Conservation (phyloP, 2,329 filamentous ascomycete species). For the Mariannaea sp. region DNA sequence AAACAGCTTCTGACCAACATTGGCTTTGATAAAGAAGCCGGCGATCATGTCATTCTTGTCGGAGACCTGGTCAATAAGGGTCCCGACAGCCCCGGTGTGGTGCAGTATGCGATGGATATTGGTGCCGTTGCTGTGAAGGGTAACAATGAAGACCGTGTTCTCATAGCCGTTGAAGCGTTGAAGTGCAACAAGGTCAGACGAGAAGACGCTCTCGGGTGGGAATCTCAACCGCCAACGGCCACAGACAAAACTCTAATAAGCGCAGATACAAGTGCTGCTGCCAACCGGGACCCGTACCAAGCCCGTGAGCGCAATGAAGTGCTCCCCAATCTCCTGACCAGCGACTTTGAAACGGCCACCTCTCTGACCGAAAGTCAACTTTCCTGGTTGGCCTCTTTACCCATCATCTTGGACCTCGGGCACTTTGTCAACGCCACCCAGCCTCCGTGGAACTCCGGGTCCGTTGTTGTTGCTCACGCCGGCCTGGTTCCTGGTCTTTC, state of each 20-base stretch:
- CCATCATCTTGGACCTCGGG: constrained; percentile 25
- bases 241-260: not conserved
- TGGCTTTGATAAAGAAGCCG: constrained; percentile 54
- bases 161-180: constrained; percentile 52
- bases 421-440: not conserved
- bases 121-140: constrained; percentile 79
- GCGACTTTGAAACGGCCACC: constrained; percentile 25
- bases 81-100: constrained; percentile 76
- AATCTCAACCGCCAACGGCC: not conserved
- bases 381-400: constrained; percentile 21
- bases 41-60: constrained; percentile 72
- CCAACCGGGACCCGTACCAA: not conserved
- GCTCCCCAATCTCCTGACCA: constrained; percentile 18
- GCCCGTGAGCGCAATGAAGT: not conserved
- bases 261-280: not conserved
- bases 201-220: not conserved
- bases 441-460: constrained; percentile 27
- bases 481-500: constrained; percentile 75
- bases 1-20: constrained; percentile 67
- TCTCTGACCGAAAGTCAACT: constrained; percentile 18
- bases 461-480: constrained; percentile 71
- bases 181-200: constrained; percentile 1
- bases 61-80: constrained; percentile 84
- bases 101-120: constrained; percentile 71
- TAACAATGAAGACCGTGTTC: constrained; percentile 83